A percentile compares a stretch with the other conserved stretches of the same genome.
These are phyloP conservation scores for Stephanodiscus triporus DNA, from an alignment of 108 stramenopile genomes.

Conservation along the genomic window DNA sequence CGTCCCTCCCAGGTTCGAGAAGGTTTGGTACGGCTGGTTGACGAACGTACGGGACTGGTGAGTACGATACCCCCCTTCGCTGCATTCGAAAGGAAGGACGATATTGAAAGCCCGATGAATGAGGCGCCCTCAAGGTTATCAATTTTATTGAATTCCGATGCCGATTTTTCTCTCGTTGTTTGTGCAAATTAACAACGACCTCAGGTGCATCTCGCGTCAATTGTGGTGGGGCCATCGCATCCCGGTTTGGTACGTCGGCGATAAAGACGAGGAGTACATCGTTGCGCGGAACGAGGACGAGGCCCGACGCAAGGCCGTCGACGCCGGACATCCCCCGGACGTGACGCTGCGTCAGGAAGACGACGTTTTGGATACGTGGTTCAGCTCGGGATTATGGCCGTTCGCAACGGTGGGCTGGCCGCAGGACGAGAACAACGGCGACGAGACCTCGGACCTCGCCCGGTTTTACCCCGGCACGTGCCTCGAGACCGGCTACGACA, in stretches of 20 bases:
- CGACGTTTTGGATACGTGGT: conserved; percentile 98
- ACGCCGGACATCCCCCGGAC: conserved; percentile 61
- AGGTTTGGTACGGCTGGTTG: conserved; percentile 94
- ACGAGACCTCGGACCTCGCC: conserved; percentile 65
- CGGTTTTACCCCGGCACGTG: conserved; percentile 93
- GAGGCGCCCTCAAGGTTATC: not conserved
- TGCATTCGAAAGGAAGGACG: too few relatives aligned
- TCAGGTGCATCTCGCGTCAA: conserved; percentile 87
- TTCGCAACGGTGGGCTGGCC: conserved; percentile 97
- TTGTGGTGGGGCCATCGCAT: conserved; percentile 99
- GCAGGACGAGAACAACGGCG: conserved; percentile 60
- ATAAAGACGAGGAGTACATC: conserved; percentile 75
- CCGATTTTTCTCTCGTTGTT: not conserved
- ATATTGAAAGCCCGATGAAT: too few relatives aligned
- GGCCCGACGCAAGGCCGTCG: conserved; percentile 75
- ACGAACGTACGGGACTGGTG: conserved; percentile 95
- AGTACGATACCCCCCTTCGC: too few relatives aligned
- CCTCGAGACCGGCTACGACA: conserved; percentile 99
- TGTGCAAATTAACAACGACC: not conserved
- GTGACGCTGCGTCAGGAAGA: conserved; percentile 89
- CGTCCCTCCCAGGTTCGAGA: conserved; percentile 91
- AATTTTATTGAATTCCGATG: not conserved
- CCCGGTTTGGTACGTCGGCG: conserved; percentile 92
- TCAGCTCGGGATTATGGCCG: conserved; percentile 97
- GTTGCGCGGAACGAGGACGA: conserved; percentile 89